Percentiles rank a stretch among this genome's conserved stretches.
Conservation (phyloP, 2,329 filamentous ascomycete species). For the Macroventuria anomochaeta region DNA sequence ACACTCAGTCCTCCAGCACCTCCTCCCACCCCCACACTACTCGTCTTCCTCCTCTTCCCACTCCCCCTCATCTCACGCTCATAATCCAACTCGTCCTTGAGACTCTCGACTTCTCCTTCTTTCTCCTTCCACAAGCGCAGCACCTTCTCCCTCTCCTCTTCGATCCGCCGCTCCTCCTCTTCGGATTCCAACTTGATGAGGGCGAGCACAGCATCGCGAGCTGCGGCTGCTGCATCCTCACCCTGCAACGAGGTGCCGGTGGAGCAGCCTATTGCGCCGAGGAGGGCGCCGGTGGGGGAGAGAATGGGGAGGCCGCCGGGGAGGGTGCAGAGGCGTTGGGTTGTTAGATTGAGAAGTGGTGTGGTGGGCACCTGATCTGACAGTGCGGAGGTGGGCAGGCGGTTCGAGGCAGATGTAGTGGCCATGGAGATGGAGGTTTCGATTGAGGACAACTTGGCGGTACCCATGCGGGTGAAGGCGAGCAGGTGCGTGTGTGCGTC, state of each 20-base stretch:
- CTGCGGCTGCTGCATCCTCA: constrained; percentile 57
- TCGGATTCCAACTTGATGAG: constrained; percentile 29
- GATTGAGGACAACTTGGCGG: constrained; percentile 57
- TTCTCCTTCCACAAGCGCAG: constrained; percentile 33
- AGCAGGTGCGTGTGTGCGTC: constrained; percentile 53
- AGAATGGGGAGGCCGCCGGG: constrained; percentile 60
- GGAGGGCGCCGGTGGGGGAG: constrained; percentile 53
- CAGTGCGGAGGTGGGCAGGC: constrained; percentile 58
- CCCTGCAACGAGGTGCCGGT: constrained; percentile 62
- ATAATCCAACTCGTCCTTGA: constrained; percentile 29
- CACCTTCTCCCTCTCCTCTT: constrained; percentile 30
- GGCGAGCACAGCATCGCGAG: constrained; percentile 56
- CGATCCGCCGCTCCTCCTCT: constrained; percentile 24
- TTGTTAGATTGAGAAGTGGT: constrained; percentile 58
- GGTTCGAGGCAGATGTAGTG: constrained; percentile 62
- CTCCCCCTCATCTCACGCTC: neutral
- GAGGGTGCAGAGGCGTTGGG: constrained; percentile 59
- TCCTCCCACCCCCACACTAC: constrained; percentile 17
- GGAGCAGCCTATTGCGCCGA: constrained; percentile 61
- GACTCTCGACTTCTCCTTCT: constrained; percentile 26
- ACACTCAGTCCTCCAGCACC: neutral
- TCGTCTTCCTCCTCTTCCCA: constrained; percentile 28
- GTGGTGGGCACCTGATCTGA: constrained; percentile 57
- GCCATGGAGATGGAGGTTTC: constrained; percentile 68
- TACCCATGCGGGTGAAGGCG: constrained; percentile 57